phyloP scores from a whole-genome alignment of 179 eudicot species.

The Corrigiola litoralis region DNA sequence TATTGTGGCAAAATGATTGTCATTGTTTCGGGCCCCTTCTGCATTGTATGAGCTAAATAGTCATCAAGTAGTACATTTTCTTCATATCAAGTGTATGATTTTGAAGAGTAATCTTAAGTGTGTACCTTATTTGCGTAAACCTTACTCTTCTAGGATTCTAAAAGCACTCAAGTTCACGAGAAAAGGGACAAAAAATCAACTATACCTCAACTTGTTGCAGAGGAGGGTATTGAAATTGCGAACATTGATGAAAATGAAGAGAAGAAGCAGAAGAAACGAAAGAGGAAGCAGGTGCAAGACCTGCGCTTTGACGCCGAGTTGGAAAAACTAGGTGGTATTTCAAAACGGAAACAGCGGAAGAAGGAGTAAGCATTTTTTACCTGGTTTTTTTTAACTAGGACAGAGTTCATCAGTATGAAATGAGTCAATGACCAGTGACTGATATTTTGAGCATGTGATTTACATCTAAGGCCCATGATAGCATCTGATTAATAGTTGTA shows the following conservation, averaged over 20 bases:
- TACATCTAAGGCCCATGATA: no score
- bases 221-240: conserved; percentile 26
- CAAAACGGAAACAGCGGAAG: conserved; percentile 56
- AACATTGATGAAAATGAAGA: conserved; percentile 26
- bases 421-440: no score
- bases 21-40: no score
- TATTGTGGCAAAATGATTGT: no score
- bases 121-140: conserved; percentile 37
- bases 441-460: background rate
- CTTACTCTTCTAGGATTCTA: conserved; percentile 22
- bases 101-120: background rate
- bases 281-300: conserved; percentile 55
- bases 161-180: conserved; percentile 18
- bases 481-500: no score
- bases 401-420: background rate
- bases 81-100: background rate
- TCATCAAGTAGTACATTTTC: background rate
- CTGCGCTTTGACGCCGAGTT: conserved; percentile 60
- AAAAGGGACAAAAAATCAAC: conserved; percentile 18
- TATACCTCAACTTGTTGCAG: conserved; percentile 10
- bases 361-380: conserved; percentile 53
- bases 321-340: conserved; percentile 44
- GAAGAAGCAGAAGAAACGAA: conserved; percentile 57
- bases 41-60: no score
- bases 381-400: background rate